These are phyloP conservation scores for Podospora sp. DNA, from an alignment of 495 filamentous ascomycete species.

Conservation along the genomic window DNA sequence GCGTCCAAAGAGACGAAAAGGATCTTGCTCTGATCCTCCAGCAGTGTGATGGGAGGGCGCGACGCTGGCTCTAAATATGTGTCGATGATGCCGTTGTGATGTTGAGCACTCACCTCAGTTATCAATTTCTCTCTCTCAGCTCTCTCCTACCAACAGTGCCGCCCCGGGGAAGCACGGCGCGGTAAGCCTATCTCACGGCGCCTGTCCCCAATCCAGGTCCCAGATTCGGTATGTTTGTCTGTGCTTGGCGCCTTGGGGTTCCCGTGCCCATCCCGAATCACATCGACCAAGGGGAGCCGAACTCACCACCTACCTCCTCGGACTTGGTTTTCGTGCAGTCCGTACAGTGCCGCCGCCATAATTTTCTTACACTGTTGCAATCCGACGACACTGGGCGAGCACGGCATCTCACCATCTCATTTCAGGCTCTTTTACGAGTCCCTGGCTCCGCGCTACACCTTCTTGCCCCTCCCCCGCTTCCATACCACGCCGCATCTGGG, in stretches of 20 bases:
- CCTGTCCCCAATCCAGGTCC: not conserved
- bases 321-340: not conserved
- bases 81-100: not conserved
- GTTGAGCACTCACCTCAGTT: not conserved
- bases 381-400: not conserved
- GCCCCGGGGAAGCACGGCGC: not conserved
- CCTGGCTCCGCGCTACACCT: not conserved
- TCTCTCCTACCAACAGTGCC: not conserved
- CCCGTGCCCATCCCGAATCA: not conserved
- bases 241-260: not conserved
- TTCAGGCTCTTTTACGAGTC: not conserved
- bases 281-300: not conserved
- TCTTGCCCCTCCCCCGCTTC: not conserved
- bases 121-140: not conserved
- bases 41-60: slow-evolving; percentile 7
- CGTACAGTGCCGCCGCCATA: not conserved
- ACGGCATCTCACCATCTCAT: not conserved
- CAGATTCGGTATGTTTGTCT: not conserved
- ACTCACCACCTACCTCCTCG: not conserved
- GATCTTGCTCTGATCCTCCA: not conserved
- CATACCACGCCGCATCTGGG: not conserved
- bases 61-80: not conserved
- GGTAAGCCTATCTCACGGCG: slow-evolving; percentile 10
- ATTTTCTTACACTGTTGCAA: not conserved
- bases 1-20: not conserved